Percentiles rank a stretch among this genome's conserved stretches.
Evolutionary conservation across 805 yeast genomes (phyloP).

Genomic region (Maudiozyma barnettii): DNA sequence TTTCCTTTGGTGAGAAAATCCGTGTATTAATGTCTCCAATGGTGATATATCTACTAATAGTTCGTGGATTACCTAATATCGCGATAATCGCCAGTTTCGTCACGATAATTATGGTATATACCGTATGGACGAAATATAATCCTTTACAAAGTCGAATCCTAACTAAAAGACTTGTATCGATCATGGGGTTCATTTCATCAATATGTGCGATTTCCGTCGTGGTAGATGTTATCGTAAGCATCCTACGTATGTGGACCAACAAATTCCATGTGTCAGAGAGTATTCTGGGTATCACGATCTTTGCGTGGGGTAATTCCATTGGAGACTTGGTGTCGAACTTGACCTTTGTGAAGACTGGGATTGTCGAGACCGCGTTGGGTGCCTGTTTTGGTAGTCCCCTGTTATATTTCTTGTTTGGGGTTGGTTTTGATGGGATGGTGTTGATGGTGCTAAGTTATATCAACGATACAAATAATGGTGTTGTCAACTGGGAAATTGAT

Average conservation of each 20-base stretch:
- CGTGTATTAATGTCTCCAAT: slow-evolving; percentile 9
- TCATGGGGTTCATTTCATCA: slow-evolving; percentile 57
- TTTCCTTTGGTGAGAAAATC: neutral
- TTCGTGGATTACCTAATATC: neutral
- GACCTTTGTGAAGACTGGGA: slow-evolving; percentile 72
- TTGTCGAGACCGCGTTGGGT: slow-evolving; percentile 83
- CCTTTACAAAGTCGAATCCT: neutral
- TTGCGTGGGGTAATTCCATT: slow-evolving; percentile 86
- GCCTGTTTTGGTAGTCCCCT: slow-evolving; percentile 95
- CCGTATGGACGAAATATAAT: neutral
- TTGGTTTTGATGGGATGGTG: slow-evolving; percentile 65
- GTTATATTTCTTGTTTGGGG: slow-evolving; percentile 64
- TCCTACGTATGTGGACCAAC: slow-evolving; percentile 52
- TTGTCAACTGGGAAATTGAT: slow-evolving; percentile 13
- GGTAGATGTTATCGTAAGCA: slow-evolving; percentile 41
- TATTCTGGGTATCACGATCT: slow-evolving; percentile 74
- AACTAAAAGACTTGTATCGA: slow-evolving; percentile 19
- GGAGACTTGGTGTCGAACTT: slow-evolving; percentile 84
- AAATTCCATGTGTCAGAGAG: slow-evolving; percentile 61
- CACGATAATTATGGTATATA: neutral
- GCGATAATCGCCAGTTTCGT: neutral
- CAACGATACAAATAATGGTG: neutral
- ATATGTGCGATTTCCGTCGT: slow-evolving; percentile 52
- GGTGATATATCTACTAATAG: neutral
- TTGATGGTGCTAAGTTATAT: slow-evolving; percentile 19